Evolutionary conservation across 257 asterid genomes (phyloP).

Genomic region (Haberlea rhodopensis): DNA sequence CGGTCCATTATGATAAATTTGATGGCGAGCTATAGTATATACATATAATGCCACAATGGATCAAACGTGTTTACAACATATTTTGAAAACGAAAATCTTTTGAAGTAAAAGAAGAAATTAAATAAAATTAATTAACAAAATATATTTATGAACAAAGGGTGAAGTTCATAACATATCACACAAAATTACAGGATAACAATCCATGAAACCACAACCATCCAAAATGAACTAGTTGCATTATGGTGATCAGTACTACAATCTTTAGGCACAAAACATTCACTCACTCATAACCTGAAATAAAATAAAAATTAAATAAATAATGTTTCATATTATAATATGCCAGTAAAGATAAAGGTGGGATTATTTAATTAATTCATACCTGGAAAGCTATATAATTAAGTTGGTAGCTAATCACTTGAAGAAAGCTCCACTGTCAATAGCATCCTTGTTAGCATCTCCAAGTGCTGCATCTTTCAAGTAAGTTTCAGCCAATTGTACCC

Average conservation of each 20-base stretch:
- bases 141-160: not conserved
- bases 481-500: slow-evolving; percentile 8
- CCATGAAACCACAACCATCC: not conserved
- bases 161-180: not conserved
- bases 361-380: too few relatives aligned
- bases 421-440: slow-evolving; percentile 5
- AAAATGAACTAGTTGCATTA: not conserved
- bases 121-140: too few relatives aligned
- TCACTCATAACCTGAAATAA: not conserved
- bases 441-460: slow-evolving; percentile 16
- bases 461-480: slow-evolving; percentile 2
- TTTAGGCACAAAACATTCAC: not conserved
- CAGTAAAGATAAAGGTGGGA: too few relatives aligned
- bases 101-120: not conserved
- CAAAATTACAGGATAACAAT: not conserved
- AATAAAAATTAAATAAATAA: too few relatives aligned
- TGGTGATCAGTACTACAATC: not conserved
- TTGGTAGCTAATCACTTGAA: not conserved
- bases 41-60: not conserved
- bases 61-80: too few relatives aligned
- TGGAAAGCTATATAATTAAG: too few relatives aligned
- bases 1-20: too few relatives aligned
- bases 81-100: not conserved
- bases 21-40: too few relatives aligned
- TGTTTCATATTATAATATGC: too few relatives aligned